A percentile compares a stretch with the other conserved stretches of the same genome.
These are phyloP conservation scores for Daedalea quercina DNA, from an alignment of 768 basidiomycete species.

Conservation along the genomic window DNA sequence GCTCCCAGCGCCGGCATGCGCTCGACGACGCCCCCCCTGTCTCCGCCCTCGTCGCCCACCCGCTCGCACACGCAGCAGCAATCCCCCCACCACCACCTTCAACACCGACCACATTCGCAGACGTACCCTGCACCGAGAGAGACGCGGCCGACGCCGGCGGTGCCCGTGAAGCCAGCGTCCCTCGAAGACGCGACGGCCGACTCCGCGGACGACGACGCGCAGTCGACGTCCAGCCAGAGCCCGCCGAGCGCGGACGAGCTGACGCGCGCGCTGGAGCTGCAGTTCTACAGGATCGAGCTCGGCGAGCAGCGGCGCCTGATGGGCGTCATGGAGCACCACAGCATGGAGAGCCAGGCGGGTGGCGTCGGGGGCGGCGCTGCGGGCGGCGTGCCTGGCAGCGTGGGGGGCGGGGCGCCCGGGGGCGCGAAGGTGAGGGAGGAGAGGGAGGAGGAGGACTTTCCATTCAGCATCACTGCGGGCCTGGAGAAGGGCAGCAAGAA, in stretches of 20 bases:
- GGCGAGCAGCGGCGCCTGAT: conserved; percentile 86
- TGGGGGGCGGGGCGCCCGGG: background rate
- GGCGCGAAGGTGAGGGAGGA: conserved; percentile 2
- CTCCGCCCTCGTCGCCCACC: background rate
- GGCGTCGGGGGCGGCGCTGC: background rate
- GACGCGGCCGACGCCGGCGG: background rate
- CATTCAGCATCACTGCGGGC: conserved; percentile 92
- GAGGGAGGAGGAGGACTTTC: conserved; percentile 36
- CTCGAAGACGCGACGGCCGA: background rate
- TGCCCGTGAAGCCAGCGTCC: background rate
- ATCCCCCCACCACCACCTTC: no score
- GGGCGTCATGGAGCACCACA: conserved; percentile 89
- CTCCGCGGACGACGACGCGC: background rate
- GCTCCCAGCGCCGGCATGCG: background rate
- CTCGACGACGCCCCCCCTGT: background rate
- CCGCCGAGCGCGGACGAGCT: conserved; percentile 46
- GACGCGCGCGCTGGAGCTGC: conserved; percentile 75
- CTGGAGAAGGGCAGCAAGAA: conserved; percentile 95
- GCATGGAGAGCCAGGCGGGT: conserved; percentile 42
- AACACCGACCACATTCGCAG: background rate
- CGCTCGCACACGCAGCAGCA: background rate
- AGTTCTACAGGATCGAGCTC: conserved; percentile 90
- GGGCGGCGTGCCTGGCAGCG: background rate
- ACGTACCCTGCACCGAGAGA: background rate
- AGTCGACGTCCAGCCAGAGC: background rate